Percentiles rank a stretch among this genome's conserved stretches.
Conservation (phyloP, 2,329 filamentous ascomycete genomes). For the Fusarium verrucosum region DNA sequence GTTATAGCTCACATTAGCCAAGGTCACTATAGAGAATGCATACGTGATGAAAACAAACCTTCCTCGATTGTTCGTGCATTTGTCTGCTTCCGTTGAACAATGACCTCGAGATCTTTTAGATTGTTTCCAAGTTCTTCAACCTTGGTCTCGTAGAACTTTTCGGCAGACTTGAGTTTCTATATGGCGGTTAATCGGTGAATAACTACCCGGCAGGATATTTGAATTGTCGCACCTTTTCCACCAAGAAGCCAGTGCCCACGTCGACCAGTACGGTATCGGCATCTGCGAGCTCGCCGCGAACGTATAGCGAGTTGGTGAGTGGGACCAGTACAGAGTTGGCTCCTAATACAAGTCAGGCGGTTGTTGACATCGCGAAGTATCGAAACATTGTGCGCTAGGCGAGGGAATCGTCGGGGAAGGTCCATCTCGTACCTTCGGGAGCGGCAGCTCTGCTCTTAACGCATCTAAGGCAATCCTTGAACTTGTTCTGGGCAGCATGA, state of each 20-base stretch:
- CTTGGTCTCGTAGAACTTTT: conserved; percentile 66
- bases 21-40: conserved; percentile 23
- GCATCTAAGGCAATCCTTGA: conserved; percentile 85
- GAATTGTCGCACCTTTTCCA: conserved; percentile 77
- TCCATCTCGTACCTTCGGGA: conserved; percentile 43
- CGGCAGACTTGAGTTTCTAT: conserved; percentile 63
- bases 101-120: conserved; percentile 65
- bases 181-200: conserved; percentile 22
- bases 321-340: conserved; percentile 82
- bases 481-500: conserved; percentile 88
- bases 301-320: conserved; percentile 92
- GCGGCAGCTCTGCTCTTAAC: conserved; percentile 62
- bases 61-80: conserved; percentile 91
- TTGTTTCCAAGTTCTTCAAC: conserved; percentile 62
- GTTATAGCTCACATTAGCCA: conserved; percentile 40
- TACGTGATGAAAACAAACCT: conserved; percentile 58
- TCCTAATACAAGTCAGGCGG: conserved; percentile 35
- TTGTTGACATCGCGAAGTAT: not conserved
- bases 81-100: conserved; percentile 76
- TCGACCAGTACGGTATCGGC: conserved; percentile 86
- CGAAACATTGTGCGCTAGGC: not conserved
- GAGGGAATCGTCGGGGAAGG: not conserved
- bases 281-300: conserved; percentile 80
- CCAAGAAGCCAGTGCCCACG: conserved; percentile 91
- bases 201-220: not conserved